phyloP scores from a whole-genome alignment of 208 protist species.

The Leishmania gerbilli region DNA sequence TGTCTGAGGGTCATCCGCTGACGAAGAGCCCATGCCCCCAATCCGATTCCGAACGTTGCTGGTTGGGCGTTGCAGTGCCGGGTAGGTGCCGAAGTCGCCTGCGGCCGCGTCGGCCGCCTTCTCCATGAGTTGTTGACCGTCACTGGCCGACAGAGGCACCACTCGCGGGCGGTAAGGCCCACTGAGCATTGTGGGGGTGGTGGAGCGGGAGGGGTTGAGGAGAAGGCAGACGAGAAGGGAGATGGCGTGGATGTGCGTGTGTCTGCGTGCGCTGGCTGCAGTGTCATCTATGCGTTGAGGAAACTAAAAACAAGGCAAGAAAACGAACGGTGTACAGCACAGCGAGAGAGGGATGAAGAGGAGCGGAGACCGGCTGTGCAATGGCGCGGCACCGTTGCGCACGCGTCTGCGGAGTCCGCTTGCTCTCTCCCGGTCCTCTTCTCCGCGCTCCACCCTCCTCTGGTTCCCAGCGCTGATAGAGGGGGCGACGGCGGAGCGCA shows the following conservation, averaged over 20 bases:
- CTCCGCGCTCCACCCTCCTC: background rate
- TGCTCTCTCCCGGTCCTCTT: background rate
- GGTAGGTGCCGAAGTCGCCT: background rate
- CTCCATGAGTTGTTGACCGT: background rate
- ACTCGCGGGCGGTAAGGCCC: slow-evolving; percentile 17
- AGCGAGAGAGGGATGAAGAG: background rate
- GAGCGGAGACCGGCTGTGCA: background rate
- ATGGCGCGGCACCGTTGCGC: background rate
- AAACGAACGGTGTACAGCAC: background rate
- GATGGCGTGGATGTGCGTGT: background rate
- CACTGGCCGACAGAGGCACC: background rate
- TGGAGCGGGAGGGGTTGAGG: background rate
- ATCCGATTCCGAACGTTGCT: background rate
- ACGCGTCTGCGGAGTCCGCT: background rate
- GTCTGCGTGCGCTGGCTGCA: background rate
- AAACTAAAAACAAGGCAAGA: background rate
- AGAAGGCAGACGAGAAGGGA: background rate
- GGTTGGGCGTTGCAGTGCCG: background rate
- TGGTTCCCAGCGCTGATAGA: background rate
- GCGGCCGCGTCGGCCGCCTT: background rate
- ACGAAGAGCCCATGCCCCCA: background rate
- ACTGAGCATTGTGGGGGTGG: slow-evolving; percentile 1
- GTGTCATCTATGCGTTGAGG: background rate
- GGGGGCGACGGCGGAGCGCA: background rate
- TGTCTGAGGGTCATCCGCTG: background rate